phyloP scores from a whole-genome alignment of 495 filamentous ascomycete species.

The Jackrogersella multiformis region DNA sequence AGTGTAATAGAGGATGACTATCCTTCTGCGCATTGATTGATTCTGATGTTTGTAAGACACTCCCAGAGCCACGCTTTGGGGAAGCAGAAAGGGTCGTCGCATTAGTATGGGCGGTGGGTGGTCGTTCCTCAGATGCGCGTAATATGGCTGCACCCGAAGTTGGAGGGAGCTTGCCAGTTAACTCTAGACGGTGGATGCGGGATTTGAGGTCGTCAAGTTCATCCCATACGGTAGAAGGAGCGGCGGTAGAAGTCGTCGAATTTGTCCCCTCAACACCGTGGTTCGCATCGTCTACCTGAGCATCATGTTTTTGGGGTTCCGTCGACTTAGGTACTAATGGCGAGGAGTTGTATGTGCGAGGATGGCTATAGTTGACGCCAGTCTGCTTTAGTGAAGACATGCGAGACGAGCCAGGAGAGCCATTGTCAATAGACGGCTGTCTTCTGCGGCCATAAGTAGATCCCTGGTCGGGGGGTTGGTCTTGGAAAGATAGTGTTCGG shows the following conservation, averaged over 20 bases:
- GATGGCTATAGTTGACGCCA: slow-evolving; percentile 63
- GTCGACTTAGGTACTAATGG: slow-evolving; percentile 62
- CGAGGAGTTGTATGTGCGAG: slow-evolving; percentile 63
- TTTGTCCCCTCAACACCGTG: slow-evolving; percentile 70
- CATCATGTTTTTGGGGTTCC: slow-evolving; percentile 47
- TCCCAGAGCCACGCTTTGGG: slow-evolving; percentile 70
- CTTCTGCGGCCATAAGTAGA: slow-evolving; percentile 53
- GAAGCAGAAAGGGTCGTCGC: slow-evolving; percentile 90
- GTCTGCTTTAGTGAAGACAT: slow-evolving; percentile 61
- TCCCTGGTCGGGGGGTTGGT: slow-evolving; percentile 53
- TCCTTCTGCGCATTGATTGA: slow-evolving; percentile 50
- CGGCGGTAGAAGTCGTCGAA: slow-evolving; percentile 84
- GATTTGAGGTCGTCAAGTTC: slow-evolving; percentile 96
- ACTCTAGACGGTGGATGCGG: slow-evolving; percentile 88
- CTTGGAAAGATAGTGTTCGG: slow-evolving; percentile 53
- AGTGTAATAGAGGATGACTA: slow-evolving; percentile 79
- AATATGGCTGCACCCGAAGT: slow-evolving; percentile 83
- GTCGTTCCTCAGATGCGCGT: slow-evolving; percentile 78
- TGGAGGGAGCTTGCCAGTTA: slow-evolving; percentile 85
- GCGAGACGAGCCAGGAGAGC: slow-evolving; percentile 44
- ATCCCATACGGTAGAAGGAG: slow-evolving; percentile 96
- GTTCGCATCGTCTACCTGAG: slow-evolving; percentile 45
- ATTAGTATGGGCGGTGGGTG: slow-evolving; percentile 91
- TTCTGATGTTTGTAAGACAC: slow-evolving; percentile 51
- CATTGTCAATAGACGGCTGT: slow-evolving; percentile 52